Conservation (phyloP, 495 filamentous ascomycete species). For the Penicillium macrosclerotiorum region DNA sequence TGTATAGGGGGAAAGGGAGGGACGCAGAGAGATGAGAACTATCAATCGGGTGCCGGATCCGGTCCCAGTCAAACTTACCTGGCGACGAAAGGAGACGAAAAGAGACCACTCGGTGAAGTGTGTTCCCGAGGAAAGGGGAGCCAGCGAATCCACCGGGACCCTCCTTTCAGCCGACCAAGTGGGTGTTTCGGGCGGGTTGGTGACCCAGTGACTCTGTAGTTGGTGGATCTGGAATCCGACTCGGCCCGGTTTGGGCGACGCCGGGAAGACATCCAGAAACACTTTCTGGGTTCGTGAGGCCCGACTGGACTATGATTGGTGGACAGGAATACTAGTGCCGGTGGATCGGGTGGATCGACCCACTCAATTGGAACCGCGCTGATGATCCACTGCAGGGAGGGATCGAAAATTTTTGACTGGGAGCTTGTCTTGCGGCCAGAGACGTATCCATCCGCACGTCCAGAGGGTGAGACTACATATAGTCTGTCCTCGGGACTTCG, state of each 20-base stretch:
- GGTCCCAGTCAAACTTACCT: constrained; percentile 17
- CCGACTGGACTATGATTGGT: constrained; percentile 21
- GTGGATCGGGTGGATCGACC: constrained; percentile 17
- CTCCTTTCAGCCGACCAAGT: constrained; percentile 20
- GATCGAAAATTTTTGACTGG: no score
- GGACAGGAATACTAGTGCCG: background rate
- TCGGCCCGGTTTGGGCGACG: constrained; percentile 31
- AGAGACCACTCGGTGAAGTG: constrained; percentile 29
- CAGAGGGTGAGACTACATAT: no score
- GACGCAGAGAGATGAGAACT: no score
- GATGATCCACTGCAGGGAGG: constrained; percentile 31
- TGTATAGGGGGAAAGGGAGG: no score
- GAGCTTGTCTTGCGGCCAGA: no score
- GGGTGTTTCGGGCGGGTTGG: constrained; percentile 1
- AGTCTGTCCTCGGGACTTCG: background rate
- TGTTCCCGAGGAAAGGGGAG: constrained; percentile 23
- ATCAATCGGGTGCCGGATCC: constrained; percentile 16
- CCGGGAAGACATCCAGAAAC: constrained; percentile 27
- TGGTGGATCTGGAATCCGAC: constrained; percentile 33
- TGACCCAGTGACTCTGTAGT: constrained; percentile 25
- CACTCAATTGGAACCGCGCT: constrained; percentile 19
- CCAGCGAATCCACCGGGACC: constrained; percentile 14
- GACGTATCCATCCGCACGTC: no score
- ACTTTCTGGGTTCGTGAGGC: constrained; percentile 5
- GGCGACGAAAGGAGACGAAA: constrained; percentile 18